Evolutionary conservation across 1,284 basidiomycete genomes (phyloP).

Genomic region (Cutaneotrichosporon daszewskae): DNA sequence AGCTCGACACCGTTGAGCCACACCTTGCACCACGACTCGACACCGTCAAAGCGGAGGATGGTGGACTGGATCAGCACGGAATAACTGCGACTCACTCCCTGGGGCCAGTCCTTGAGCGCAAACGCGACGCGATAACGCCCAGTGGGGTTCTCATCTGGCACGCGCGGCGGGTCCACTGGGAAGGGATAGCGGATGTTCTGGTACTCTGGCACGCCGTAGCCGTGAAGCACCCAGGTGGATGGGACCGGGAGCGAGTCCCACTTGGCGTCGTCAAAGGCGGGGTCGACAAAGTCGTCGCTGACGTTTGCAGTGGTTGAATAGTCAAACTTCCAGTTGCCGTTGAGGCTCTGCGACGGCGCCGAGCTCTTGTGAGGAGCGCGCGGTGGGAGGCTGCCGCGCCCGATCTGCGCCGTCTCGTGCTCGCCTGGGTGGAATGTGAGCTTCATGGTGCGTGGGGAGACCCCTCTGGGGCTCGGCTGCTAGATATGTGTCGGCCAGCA

Average conservation of each 20-base stretch:
- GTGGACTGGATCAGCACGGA: conserved; percentile 3
- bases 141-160: conserved; percentile 18
- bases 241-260: conserved; percentile 14
- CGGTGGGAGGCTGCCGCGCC: conserved; percentile 10
- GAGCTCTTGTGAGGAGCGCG: conserved; percentile 14
- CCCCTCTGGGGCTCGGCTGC: not conserved
- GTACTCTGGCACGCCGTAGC: conserved; percentile 13
- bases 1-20: conserved; percentile 22
- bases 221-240: conserved; percentile 15
- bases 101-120: not conserved
- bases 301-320: conserved; percentile 5
- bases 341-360: conserved; percentile 8
- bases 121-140: conserved; percentile 14
- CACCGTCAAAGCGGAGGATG: conserved; percentile 22
- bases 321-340: conserved; percentile 19
- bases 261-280: not conserved
- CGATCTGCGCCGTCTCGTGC: conserved; percentile 13
- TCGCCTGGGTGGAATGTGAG: conserved; percentile 22
- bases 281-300: conserved; percentile 6
- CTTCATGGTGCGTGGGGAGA: not conserved
- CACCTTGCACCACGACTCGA: conserved; percentile 24
- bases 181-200: conserved; percentile 18
- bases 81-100: not conserved
- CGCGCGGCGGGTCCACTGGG: conserved; percentile 12
- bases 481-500: not conserved